Conservation (phyloP, 352 stramenopile genomes). For the Globisporangium irregulare region DNA sequence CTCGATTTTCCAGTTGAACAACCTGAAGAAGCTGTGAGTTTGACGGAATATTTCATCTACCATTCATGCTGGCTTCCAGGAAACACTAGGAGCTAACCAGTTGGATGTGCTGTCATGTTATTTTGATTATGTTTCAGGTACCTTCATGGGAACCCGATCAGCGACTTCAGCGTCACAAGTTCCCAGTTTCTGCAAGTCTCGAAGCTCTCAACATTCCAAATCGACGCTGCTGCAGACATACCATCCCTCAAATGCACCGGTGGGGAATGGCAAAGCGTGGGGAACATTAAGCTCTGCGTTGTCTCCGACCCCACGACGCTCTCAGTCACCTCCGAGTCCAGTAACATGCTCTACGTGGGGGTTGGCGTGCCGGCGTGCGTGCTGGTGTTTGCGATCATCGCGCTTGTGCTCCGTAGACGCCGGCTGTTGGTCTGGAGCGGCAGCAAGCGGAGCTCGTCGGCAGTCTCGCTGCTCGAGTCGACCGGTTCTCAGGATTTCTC, state of each 20-base stretch:
- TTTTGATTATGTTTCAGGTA: not conserved
- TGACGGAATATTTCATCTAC: not conserved
- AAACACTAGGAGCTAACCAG: not conserved
- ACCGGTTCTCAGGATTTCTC: constrained; percentile 4
- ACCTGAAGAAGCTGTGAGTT: constrained; percentile 5
- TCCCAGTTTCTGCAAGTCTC: constrained; percentile 2
- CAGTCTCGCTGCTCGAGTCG: not conserved
- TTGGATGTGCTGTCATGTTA: not conserved
- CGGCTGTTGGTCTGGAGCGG: not conserved
- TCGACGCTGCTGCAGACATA: not conserved
- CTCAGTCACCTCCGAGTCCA: not conserved
- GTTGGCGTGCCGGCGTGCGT: constrained; percentile 2
- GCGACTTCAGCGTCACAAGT: constrained; percentile 5
- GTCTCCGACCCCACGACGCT: not conserved
- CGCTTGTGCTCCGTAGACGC: not conserved
- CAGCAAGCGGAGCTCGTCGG: not conserved
- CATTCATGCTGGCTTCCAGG: not conserved
- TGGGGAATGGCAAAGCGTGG: not conserved
- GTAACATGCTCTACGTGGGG: not conserved
- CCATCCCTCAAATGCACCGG: not conserved
- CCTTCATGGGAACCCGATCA: constrained; percentile 1
- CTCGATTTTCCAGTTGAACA: not conserved
- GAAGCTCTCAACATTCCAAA: not conserved
- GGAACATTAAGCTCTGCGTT: not conserved
- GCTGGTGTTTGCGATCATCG: not conserved